Conservation (phyloP, 1,284 basidiomycete species). For the Afroboletus lepidellus region DNA sequence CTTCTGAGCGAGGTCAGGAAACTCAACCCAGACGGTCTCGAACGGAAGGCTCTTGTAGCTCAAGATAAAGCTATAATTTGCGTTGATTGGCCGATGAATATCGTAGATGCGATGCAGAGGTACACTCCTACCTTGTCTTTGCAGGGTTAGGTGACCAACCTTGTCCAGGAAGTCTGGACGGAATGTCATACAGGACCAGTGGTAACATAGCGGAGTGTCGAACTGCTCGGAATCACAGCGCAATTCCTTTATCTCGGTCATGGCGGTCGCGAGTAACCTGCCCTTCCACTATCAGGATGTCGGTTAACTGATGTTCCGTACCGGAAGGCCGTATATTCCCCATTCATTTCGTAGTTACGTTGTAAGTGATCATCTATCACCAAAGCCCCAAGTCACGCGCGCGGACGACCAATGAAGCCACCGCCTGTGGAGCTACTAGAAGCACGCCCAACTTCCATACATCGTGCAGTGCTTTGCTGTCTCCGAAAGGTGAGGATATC, state of each 20-base stretch:
- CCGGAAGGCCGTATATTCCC: too few species aligned
- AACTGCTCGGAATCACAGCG: not conserved
- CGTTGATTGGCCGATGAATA: not conserved
- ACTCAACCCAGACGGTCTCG: slow-evolving; percentile 31
- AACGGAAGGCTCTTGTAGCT: slow-evolving; percentile 34
- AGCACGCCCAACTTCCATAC: too few species aligned
- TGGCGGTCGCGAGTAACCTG: too few species aligned
- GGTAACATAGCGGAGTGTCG: slow-evolving; percentile 18
- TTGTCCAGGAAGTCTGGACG: slow-evolving; percentile 23
- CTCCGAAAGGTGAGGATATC: too few species aligned
- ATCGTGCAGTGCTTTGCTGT: too few species aligned
- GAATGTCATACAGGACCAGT: slow-evolving; percentile 29
- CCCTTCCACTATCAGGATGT: too few species aligned
- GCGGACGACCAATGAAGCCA: too few species aligned
- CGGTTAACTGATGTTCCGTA: too few species aligned
- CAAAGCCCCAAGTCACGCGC: too few species aligned
- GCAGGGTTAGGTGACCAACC: slow-evolving; percentile 25
- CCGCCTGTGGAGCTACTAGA: too few species aligned
- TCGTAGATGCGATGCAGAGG: not conserved
- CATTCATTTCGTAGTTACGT: too few species aligned
- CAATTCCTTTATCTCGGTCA: not conserved
- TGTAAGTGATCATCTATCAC: too few species aligned
- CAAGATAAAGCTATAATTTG: slow-evolving; percentile 23
- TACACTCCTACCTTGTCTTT: slow-evolving; percentile 21
- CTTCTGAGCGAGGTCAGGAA: slow-evolving; percentile 28